Base-by-base conservation (phyloP, 352 stramenopile species). In the Phytophthora pinifolia region DNA sequence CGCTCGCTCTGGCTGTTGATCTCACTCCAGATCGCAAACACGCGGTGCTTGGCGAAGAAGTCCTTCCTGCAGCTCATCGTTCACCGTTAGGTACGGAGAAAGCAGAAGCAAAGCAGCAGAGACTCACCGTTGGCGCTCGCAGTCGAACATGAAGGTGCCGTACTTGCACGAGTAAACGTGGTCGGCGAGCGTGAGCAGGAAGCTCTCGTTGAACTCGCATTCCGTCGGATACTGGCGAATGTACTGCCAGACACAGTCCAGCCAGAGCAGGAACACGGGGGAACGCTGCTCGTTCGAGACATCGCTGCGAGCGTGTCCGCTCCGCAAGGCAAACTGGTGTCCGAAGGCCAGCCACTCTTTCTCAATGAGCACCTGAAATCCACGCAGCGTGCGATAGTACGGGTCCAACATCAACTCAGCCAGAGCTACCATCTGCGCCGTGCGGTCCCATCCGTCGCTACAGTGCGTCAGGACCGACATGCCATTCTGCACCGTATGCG, bases 261-360 rank as follows among this genome's bases (percentile, higher is more conserved):
- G 61, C 78, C 97, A 99, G 50, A 99, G 91, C 22, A 99, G 54
- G 71, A 99, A 99, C 46, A 99, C 95, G 4, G 97, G 98, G 42
- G 96, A 98, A 29, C 95, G 86, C 69, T 99, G 89, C 36, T 98
- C 92, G 53, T 99, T 87, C 12, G 42, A 67, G 5, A 68, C 87
- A 44, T 98, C 92, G 41, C 70, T 86, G 20, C 79, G 84, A 20
- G 92, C 96, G 59, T 99, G 96, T 30, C 94, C 97, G 57, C 83
- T 95, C 12, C 98, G 81, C 12, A 89, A 70, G 13, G 96, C 89
- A 56, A 99, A 99, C 27, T 98, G 94, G 79, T 99, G 96, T 3
- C 98, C 98, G 70, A 99, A 99, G 30, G 78, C 88, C 66, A 97
- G 97, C 92, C 98, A 99, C 48, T 99, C 97, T 65, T 99, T 99